Percentiles rank a stretch among this genome's conserved stretches.
Conservation (phyloP, 2,329 filamentous ascomycete species). For the Ascomycota sp. region DNA sequence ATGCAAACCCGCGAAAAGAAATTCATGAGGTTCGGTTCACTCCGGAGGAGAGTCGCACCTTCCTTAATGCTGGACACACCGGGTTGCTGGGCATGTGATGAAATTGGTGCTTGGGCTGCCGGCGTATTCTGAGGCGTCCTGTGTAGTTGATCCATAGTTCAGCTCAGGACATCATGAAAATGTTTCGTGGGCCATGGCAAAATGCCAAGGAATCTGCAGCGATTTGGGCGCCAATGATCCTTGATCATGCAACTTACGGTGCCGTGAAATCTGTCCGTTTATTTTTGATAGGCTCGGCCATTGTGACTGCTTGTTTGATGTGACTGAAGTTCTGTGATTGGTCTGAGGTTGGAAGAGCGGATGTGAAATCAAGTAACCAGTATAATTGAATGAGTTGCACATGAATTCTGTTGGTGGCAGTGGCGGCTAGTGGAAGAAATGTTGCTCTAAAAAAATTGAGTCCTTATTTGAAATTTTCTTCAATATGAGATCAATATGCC, state of each 20-base stretch:
- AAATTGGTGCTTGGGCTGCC: constrained; percentile 85
- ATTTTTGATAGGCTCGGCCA: constrained; percentile 43
- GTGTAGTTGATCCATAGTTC: constrained; percentile 22
- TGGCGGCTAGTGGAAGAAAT: too few species aligned
- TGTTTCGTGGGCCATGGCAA: not conserved
- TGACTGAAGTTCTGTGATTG: too few species aligned
- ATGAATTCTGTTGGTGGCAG: too few species aligned
- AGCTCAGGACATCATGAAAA: constrained; percentile 4
- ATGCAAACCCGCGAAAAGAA: not conserved
- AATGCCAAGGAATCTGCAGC: not conserved
- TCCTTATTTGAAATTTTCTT: too few species aligned
- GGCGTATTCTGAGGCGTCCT: constrained; percentile 98
- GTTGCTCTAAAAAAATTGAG: too few species aligned
- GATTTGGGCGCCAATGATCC: too few species aligned
- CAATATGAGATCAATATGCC: too few species aligned
- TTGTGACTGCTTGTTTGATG: constrained; percentile 16
- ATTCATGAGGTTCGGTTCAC: constrained; percentile 2
- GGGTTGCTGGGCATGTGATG: constrained; percentile 88
- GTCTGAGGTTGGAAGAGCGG: too few species aligned
- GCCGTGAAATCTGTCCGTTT: constrained; percentile 35
- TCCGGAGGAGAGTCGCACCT: constrained; percentile 35
- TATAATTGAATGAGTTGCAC: too few species aligned
- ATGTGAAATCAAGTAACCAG: not conserved
- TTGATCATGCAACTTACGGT: constrained; percentile 24
- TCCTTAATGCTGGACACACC: constrained; percentile 89